These are phyloP conservation scores for Fragaria ananassa DNA, from an alignment of 306 rosid genomes.

Conservation along the genomic window DNA sequence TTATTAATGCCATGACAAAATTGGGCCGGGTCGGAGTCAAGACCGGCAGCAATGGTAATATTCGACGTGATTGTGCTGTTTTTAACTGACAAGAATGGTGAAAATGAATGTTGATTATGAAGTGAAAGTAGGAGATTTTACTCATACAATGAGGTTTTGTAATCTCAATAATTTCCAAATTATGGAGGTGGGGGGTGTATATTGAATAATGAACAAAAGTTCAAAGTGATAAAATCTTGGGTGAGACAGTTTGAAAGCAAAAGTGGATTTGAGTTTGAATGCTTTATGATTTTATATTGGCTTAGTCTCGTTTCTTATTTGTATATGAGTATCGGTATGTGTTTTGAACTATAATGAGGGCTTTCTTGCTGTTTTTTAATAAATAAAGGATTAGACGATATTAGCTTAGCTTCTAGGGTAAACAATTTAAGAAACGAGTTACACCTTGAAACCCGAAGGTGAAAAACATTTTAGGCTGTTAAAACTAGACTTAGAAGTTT, in stretches of 20 bases:
- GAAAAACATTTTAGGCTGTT: background rate
- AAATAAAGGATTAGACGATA: too few species aligned
- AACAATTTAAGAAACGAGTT: too few species aligned
- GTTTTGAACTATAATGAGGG: background rate
- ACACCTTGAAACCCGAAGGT: too few species aligned
- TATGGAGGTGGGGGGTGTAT: background rate
- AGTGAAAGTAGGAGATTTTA: background rate
- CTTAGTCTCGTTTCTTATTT: background rate
- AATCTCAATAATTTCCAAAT: background rate
- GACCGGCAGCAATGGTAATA: slow-evolving; percentile 51
- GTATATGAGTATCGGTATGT: background rate
- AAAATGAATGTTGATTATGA: background rate
- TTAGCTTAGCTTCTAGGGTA: background rate
- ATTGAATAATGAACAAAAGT: background rate
- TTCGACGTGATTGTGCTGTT: slow-evolving; percentile 56
- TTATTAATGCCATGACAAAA: slow-evolving; percentile 58
- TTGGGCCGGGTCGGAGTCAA: slow-evolving; percentile 76
- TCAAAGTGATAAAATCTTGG: background rate
- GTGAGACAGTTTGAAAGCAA: background rate
- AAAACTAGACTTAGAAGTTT: background rate
- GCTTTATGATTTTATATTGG: background rate
- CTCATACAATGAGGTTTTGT: background rate
- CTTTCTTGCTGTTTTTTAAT: background rate
- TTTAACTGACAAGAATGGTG: slow-evolving; percentile 20
- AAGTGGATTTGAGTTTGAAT: background rate